Percentiles rank a stretch among this genome's conserved stretches.
Conservation (phyloP, 768 basidiomycete species). For the Steccherinum ochraceum region DNA sequence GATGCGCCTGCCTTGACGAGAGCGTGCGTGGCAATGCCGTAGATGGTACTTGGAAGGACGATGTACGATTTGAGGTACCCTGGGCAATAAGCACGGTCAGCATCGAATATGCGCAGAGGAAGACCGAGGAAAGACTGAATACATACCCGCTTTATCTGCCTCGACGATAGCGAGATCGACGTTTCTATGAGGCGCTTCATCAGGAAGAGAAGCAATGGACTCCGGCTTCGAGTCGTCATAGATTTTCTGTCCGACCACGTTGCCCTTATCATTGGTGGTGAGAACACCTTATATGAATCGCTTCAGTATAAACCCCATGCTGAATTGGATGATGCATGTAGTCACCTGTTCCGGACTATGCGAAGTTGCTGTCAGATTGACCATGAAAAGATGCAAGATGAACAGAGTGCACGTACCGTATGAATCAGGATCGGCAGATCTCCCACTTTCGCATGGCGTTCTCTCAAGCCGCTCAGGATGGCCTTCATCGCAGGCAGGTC, state of each 20-base stretch:
- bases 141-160: constrained; percentile 42
- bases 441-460: constrained; percentile 35
- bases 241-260: constrained; percentile 28
- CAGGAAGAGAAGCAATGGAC: constrained; percentile 37
- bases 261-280: constrained; percentile 36
- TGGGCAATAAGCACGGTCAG: constrained; percentile 41
- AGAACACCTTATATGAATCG: constrained; percentile 27
- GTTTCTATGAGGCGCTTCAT: constrained; percentile 37
- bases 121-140: not conserved
- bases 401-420: constrained; percentile 36
- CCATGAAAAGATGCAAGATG: too few species aligned
- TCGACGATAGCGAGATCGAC: constrained; percentile 42
- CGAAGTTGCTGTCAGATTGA: not conserved
- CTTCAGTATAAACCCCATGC: not conserved
- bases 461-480: constrained; percentile 47
- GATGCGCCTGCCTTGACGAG: constrained; percentile 46
- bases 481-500: constrained; percentile 36
- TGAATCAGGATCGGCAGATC: constrained; percentile 48
- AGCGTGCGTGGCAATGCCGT: constrained; percentile 40
- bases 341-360: constrained; percentile 15
- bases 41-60: constrained; percentile 50
- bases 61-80: constrained; percentile 48
- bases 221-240: constrained; percentile 42
- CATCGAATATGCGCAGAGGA: constrained; percentile 22
- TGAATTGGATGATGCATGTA: not conserved